These are phyloP conservation scores for Gossypium turneri DNA, from an alignment of 345 rosid species.

Conservation along the genomic window DNA sequence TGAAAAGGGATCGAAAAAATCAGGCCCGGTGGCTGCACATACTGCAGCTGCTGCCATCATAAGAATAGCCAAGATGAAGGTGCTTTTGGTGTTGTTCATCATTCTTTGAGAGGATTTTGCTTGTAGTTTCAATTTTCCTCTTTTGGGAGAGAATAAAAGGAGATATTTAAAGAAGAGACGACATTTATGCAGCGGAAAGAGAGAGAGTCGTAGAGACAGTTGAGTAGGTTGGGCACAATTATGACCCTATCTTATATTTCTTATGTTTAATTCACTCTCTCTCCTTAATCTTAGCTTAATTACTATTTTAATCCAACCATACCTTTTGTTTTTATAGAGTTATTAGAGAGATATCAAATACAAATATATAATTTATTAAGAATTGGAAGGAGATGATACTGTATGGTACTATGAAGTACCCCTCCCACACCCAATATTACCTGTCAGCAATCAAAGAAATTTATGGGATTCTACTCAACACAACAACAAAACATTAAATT, in stretches of 20 bases:
- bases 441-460: no score
- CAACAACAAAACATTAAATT: no score
- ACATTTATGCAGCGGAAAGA: slow-evolving; percentile 8
- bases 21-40: slow-evolving; percentile 38
- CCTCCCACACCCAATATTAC: no score
- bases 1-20: slow-evolving; percentile 27
- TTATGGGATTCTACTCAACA: no score
- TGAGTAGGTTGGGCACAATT: slow-evolving; percentile 38
- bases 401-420: no score
- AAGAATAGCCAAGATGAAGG: slow-evolving; percentile 30
- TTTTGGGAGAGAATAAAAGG: not conserved
- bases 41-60: slow-evolving; percentile 34
- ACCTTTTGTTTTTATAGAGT: no score
- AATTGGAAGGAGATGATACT: not conserved
- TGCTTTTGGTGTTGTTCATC: slow-evolving; percentile 29
- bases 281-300: not conserved
- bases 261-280: not conserved
- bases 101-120: not conserved
- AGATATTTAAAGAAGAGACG: not conserved
- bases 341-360: no score
- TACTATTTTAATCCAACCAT: not conserved
- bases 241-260: slow-evolving; percentile 20
- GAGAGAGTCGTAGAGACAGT: slow-evolving; percentile 32
- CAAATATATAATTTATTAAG: not conserved
- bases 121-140: not conserved